Evolutionary conservation across 306 rosid species (phyloP).

Genomic region (Cucumis cinereus): DNA sequence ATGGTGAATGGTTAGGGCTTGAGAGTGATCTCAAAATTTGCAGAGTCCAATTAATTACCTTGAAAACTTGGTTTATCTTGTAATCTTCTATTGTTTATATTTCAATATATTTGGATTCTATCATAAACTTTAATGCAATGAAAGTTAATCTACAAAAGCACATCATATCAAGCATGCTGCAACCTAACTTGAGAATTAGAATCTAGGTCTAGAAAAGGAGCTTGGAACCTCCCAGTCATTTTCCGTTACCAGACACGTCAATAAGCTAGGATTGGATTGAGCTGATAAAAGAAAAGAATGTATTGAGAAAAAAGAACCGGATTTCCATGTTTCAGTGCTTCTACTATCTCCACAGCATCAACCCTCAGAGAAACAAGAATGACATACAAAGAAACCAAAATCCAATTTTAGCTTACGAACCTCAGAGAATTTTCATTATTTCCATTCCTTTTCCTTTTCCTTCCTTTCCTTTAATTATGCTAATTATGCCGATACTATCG

Average conservation of each 20-base stretch:
- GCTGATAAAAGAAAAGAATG: constrained; percentile 49
- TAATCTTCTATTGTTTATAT: no score
- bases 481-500: not conserved
- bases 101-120: no score
- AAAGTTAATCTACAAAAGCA: not conserved
- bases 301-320: constrained; percentile 42
- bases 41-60: no score
- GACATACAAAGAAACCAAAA: not conserved
- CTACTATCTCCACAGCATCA: constrained; percentile 19
- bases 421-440: not conserved
- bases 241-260: constrained; percentile 41
- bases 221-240: constrained; percentile 63
- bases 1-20: no score
- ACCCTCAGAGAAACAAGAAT: constrained; percentile 16
- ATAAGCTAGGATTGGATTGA: constrained; percentile 63
- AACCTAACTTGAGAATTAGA: constrained; percentile 18
- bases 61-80: no score
- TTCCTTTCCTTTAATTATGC: not conserved
- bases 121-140: not conserved
- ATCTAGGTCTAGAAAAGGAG: constrained; percentile 62
- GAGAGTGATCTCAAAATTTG: no score
- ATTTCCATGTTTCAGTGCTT: constrained; percentile 34
- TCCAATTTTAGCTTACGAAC: not conserved
- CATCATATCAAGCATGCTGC: constrained; percentile 14
- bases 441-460: not conserved